These are phyloP conservation scores for Acanthamoeba sp. DNA, from an alignment of 208 protist species.

Conservation along the genomic window DNA sequence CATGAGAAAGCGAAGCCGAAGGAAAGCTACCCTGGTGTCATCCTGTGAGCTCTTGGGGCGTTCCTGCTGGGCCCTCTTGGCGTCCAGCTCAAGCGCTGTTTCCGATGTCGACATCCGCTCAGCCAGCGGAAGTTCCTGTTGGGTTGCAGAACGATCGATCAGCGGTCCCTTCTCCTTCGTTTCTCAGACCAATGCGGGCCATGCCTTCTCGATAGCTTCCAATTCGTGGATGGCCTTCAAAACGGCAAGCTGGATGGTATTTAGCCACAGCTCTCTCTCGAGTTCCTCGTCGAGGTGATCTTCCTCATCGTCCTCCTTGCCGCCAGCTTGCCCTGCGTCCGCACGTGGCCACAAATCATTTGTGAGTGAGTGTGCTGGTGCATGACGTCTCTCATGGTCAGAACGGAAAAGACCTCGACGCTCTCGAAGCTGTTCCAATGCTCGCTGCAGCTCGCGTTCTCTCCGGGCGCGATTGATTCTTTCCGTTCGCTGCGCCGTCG, in stretches of 20 bases:
- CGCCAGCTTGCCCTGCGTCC: not conserved
- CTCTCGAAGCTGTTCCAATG: not conserved
- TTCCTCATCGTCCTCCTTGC: not conserved
- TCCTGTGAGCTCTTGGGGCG: not conserved
- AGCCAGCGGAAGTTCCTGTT: not conserved
- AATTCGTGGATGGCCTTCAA: conserved; percentile 19
- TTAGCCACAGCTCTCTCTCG: not conserved
- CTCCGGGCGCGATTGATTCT: not conserved
- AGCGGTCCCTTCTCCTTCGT: too few species aligned
- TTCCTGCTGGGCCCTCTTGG: not conserved
- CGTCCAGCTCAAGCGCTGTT: not conserved
- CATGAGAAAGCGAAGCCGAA: too few species aligned
- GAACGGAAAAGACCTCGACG: not conserved
- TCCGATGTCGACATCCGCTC: not conserved
- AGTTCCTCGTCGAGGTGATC: not conserved
- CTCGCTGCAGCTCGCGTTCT: conserved; percentile 12
- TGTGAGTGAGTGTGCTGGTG: not conserved
- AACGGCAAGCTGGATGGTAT: not conserved
- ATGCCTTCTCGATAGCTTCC: not conserved
- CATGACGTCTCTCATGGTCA: too few species aligned
- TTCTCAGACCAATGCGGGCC: too few species aligned
- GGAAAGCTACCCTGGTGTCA: not conserved
- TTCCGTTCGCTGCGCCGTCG: not conserved
- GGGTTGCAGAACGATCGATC: too few species aligned
- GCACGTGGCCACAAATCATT: not conserved